These are phyloP conservation scores for Kalanchoe fedtschenkoi DNA, from an alignment of 164 flowering plant genomes.

Conservation along the genomic window DNA sequence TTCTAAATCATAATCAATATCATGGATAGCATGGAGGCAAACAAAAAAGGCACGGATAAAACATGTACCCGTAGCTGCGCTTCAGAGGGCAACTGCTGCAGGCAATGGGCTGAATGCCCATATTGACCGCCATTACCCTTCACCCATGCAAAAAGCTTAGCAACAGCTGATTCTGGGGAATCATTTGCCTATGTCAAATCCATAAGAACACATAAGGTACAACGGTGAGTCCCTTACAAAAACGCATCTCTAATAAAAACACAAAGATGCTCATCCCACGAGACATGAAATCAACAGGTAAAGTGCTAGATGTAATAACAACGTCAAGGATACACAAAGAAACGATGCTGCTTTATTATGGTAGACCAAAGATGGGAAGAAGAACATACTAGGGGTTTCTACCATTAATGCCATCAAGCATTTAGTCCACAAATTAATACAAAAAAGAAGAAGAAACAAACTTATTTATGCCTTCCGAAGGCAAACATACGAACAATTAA, in stretches of 20 bases:
- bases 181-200: constrained; percentile 53
- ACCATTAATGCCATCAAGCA: too few species aligned
- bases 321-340: too few species aligned
- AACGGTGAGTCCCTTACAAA: neutral
- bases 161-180: constrained; percentile 74
- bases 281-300: neutral
- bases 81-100: constrained; percentile 75
- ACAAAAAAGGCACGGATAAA: neutral
- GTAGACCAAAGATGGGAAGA: too few species aligned
- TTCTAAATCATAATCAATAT: neutral
- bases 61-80: constrained; percentile 55
- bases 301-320: too few species aligned
- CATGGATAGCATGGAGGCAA: neutral
- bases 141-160: constrained; percentile 76
- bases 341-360: too few species aligned
- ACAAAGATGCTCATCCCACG: neutral
- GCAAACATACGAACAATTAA: too few species aligned
- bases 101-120: constrained; percentile 47
- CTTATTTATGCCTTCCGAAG: too few species aligned
- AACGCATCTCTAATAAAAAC: neutral
- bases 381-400: too few species aligned
- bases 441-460: too few species aligned
- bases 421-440: too few species aligned
- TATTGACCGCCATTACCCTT: constrained; percentile 39
- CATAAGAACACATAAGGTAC: constrained; percentile 1